phyloP scores from a whole-genome alignment of 2,329 filamentous ascomycete genomes.

The Colletotrichum salicis region DNA sequence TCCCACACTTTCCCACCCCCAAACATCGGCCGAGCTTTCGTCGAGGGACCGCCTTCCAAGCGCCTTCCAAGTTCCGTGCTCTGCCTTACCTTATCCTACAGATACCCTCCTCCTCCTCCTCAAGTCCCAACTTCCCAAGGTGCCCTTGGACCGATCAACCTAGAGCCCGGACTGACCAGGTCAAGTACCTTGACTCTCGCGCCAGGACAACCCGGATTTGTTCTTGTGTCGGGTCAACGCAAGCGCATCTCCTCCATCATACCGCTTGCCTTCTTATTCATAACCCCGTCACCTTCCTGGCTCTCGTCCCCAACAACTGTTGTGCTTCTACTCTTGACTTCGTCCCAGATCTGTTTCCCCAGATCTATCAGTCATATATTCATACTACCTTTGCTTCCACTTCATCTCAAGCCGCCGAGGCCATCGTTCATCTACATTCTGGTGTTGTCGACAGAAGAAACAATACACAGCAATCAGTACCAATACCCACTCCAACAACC shows the following conservation, averaged over 20 bases:
- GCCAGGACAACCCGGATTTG: slow-evolving; percentile 32
- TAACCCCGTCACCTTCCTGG: slow-evolving; percentile 17
- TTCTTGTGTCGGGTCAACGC: slow-evolving; percentile 32
- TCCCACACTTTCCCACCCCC: background rate
- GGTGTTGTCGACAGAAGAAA: background rate
- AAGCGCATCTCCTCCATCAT: slow-evolving; percentile 20
- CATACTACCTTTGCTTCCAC: background rate
- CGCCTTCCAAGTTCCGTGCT: slow-evolving; percentile 2
- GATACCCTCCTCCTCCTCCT: slow-evolving; percentile 25
- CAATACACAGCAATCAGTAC: background rate
- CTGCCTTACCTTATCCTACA: slow-evolving; percentile 21
- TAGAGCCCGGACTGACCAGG: slow-evolving; percentile 21
- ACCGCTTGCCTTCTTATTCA: slow-evolving; percentile 24
- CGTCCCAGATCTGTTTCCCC: background rate
- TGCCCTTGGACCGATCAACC: slow-evolving; percentile 10
- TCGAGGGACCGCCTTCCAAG: slow-evolving; percentile 4
- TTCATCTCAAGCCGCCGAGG: background rate
- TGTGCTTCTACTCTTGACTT: background rate
- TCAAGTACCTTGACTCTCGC: slow-evolving; percentile 20
- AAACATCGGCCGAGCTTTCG: slow-evolving; percentile 26
- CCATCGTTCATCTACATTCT: background rate
- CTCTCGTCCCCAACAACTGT: background rate
- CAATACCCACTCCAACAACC: background rate
- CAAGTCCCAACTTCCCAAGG: background rate
- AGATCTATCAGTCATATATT: background rate